Evolutionary conservation across 306 rosid species (phyloP), one percentile per base, ranked within the genome.

Genomic region (Quercus ilex): DNA sequence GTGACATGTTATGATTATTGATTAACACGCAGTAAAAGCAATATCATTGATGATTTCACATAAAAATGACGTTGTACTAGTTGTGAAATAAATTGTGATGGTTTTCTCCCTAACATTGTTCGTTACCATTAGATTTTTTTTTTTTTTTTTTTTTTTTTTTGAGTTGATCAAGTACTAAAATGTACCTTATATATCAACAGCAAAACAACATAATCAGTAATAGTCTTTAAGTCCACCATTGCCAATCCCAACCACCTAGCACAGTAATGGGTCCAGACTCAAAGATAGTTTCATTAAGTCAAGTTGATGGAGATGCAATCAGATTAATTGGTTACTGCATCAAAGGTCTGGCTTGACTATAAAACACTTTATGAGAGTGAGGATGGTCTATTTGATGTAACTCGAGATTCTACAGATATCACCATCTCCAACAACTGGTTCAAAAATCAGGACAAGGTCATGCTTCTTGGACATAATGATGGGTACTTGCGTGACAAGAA

Each of bases 371-470:
- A 65, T 31, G 5, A 3, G 71, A 30, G 71, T 21, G 5, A 65
- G 5, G 49, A 70, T 49, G 74, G 74, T 46, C 74, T 70, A 7
- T 21, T 70, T 2, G 74, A 70, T 46, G 57, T 46, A 11, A 70
- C 74, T 6, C 35, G 74, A 2, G 74, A 38, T 20, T 70, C 74
- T 23, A 41, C 31, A 19, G n/a, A 69, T 41, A 43, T 69, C 15
- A 69, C 73, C 15, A 9, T 69, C 73, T 69, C 73, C 53, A 69
- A 69, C 9, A 69, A 41, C 55, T 41, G 31, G 73, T 69, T 69
- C 6, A 69, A 28, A 11, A 2, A 69, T 9, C 55, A 69, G 0
- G 49, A 69, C 17, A 69, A 69, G 55, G 73, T 69, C 13, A 5
- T 70, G 33, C 74, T 70, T 70, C 57, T 70, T 3, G 20, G 58